A percentile compares a stretch with the other conserved stretches of the same genome.
phyloP scores from a whole-genome alignment of 1,284 basidiomycete species.

The Malassezia restricta region DNA sequence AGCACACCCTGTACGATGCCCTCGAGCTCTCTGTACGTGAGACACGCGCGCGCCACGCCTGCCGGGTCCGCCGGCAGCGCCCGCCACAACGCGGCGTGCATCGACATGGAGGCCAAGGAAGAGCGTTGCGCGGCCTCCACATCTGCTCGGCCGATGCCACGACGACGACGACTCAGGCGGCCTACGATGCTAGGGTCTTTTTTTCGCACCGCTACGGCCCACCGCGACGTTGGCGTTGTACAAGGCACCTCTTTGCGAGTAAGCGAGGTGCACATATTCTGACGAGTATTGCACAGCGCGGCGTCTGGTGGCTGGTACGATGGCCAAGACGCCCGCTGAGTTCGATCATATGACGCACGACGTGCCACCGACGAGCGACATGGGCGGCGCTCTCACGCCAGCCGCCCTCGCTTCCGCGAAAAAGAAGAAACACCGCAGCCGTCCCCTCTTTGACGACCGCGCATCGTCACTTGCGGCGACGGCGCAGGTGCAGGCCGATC shows the following conservation, averaged over 20 bases:
- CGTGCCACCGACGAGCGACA: not conserved
- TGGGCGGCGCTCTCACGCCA: not conserved
- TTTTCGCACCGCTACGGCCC: no score
- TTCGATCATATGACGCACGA: not conserved
- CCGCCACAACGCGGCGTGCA: not conserved
- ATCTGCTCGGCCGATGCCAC: no score
- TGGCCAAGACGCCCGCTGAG: conserved; percentile 14
- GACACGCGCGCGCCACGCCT: not conserved
- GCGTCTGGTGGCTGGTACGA: not conserved
- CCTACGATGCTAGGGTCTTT: no score
- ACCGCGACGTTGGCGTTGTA: not conserved
- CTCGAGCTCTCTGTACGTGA: not conserved
- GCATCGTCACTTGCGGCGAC: conserved; percentile 23
- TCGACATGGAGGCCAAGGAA: no score
- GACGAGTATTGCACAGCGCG: not conserved
- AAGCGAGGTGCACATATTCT: not conserved
- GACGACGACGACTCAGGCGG: no score
- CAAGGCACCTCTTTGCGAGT: no score
- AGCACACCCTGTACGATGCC: not conserved
- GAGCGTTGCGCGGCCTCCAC: no score
- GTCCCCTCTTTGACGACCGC: not conserved
- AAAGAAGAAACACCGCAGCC: conserved; percentile 13
- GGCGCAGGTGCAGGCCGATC: conserved; percentile 41
- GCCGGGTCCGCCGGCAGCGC: not conserved
- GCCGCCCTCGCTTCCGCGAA: conserved; percentile 2